Conservation (phyloP, 129 eudicot genomes). For the Tagetes patula region DNA sequence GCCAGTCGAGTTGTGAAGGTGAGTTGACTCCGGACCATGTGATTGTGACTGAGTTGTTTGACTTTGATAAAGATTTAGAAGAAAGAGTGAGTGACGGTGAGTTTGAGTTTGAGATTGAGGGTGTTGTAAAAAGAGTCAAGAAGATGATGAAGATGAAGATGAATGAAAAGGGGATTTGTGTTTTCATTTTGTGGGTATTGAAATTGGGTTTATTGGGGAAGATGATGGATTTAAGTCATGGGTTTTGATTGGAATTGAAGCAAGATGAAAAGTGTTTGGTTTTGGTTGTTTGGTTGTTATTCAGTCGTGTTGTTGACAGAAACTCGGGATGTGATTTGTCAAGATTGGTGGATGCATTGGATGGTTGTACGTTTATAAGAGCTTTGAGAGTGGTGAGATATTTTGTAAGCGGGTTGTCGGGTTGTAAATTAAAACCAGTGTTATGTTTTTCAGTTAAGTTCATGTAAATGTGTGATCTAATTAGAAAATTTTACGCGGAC, state of each 20-base stretch:
- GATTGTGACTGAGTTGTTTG: constrained; percentile 59
- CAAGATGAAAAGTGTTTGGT: neutral
- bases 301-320: constrained; percentile 33
- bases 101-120: constrained; percentile 31
- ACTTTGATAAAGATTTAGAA: constrained; percentile 44
- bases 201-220: constrained; percentile 19
- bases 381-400: neutral
- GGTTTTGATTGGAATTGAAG: constrained; percentile 24
- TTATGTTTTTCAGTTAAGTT: too few species aligned
- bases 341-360: neutral
- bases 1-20: constrained; percentile 84
- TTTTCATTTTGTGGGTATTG: constrained; percentile 22
- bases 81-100: constrained; percentile 45
- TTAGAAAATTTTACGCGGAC: too few species aligned
- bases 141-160: constrained; percentile 20
- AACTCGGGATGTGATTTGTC: constrained; percentile 22
- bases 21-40: constrained; percentile 62
- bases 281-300: constrained; percentile 22
- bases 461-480: too few species aligned
- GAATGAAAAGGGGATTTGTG: constrained; percentile 14
- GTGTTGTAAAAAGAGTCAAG: constrained; percentile 18
- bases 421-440: too few species aligned
- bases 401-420: too few species aligned
- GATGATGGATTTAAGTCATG: constrained; percentile 17
- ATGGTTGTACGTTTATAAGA: neutral